A percentile compares a stretch with the other conserved stretches of the same genome.
Conservation (phyloP, 164 flowering plant genomes). For the Akebia trifoliata region DNA sequence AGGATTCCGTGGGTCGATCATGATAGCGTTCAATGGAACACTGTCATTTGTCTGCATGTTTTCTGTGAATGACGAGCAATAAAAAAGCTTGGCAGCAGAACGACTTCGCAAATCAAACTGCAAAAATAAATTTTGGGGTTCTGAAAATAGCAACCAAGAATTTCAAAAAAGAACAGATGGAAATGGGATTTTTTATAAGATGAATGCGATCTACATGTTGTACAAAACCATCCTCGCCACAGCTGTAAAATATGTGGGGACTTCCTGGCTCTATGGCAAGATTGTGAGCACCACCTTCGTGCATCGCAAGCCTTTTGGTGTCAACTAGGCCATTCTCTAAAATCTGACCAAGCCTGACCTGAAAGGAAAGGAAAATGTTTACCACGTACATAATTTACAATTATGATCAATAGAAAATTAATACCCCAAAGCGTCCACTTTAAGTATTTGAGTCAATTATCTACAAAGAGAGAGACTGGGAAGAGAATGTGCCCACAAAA, state of each 20-base stretch:
- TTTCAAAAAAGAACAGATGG: not conserved
- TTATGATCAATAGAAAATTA: too few relatives aligned
- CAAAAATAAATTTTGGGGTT: slow-evolving; percentile 18
- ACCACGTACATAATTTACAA: not conserved
- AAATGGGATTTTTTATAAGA: not conserved
- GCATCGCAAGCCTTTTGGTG: slow-evolving; percentile 53
- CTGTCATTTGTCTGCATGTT: slow-evolving; percentile 20
- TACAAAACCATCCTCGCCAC: slow-evolving; percentile 70
- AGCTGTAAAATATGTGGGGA: slow-evolving; percentile 63
- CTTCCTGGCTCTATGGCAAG: slow-evolving; percentile 79
- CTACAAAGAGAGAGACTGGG: too few relatives aligned
- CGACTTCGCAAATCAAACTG: slow-evolving; percentile 72
- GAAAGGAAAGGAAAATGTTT: slow-evolving; percentile 11
- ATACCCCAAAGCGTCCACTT: too few relatives aligned
- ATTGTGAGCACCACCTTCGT: slow-evolving; percentile 52
- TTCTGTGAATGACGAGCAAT: slow-evolving; percentile 40
- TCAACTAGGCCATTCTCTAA: slow-evolving; percentile 45
- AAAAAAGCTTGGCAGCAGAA: slow-evolving; percentile 53
- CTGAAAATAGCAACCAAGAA: slow-evolving; percentile 5
- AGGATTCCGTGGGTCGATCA: slow-evolving; percentile 66
- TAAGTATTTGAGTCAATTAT: too few relatives aligned
- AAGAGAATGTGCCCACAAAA: too few relatives aligned
- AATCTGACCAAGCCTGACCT: slow-evolving; percentile 61
- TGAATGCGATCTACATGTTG: slow-evolving; percentile 46
- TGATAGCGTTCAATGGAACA: slow-evolving; percentile 49